A percentile compares a stretch with the other conserved stretches of the same genome.
Conservation (phyloP, 371 early-diverging fungal genomes). For the Rhizomucor pusillus region DNA sequence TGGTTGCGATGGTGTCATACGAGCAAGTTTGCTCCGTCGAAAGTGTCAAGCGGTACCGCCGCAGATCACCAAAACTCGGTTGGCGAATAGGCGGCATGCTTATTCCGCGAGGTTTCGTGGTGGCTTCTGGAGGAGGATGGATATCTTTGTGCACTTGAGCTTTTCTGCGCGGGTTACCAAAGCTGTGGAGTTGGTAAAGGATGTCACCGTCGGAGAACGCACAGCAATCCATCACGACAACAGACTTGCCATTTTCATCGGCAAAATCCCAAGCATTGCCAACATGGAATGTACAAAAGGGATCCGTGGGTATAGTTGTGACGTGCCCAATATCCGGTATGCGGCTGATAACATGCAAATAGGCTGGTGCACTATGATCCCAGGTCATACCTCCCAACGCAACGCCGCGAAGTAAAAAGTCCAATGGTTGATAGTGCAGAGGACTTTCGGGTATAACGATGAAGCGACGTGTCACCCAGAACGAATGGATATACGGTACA, state of each 20-base stretch:
- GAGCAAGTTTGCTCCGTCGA: background rate
- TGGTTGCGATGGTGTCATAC: slow-evolving; percentile 23
- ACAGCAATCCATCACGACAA: slow-evolving; percentile 28
- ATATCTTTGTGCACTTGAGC: slow-evolving; percentile 11
- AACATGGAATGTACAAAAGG: slow-evolving; percentile 54
- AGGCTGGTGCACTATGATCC: slow-evolving; percentile 31
- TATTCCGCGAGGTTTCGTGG: slow-evolving; percentile 11
- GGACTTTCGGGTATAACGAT: slow-evolving; percentile 56
- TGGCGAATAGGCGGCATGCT: slow-evolving; percentile 18
- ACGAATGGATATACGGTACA: slow-evolving; percentile 35
- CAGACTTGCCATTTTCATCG: slow-evolving; percentile 25
- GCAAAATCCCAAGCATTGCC: slow-evolving; percentile 50
- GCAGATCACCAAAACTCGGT: slow-evolving; percentile 27
- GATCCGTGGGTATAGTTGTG: slow-evolving; percentile 42
- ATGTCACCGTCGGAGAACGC: slow-evolving; percentile 34
- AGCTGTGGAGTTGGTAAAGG: slow-evolving; percentile 30
- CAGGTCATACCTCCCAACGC: slow-evolving; percentile 40
- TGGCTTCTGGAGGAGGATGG: background rate
- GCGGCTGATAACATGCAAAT: slow-evolving; percentile 51
- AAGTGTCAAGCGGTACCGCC: slow-evolving; percentile 19
- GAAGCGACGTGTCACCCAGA: slow-evolving; percentile 50
- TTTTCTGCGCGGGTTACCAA: slow-evolving; percentile 16
- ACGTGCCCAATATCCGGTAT: slow-evolving; percentile 31
- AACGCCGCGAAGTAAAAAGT: slow-evolving; percentile 41
- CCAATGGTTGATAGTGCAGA: slow-evolving; percentile 36